These are phyloP conservation scores for Pythium apleroticum DNA, from an alignment of 352 stramenopile species.

Conservation along the genomic window DNA sequence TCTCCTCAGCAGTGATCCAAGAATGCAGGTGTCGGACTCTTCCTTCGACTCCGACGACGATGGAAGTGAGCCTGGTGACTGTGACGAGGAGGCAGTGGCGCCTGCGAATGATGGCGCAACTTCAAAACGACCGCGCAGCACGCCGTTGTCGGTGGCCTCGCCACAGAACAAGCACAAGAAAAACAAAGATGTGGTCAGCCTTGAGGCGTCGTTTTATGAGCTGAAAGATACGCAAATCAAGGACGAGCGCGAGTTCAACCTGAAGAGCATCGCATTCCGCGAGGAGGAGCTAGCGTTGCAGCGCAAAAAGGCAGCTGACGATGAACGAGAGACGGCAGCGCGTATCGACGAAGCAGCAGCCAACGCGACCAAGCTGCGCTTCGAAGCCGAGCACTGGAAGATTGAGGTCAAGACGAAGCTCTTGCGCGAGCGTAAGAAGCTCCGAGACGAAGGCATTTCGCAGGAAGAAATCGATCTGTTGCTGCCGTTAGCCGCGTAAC, in stretches of 20 bases:
- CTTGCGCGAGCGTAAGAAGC: slow-evolving; percentile 6
- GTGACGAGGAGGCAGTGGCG: neutral
- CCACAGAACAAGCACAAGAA: neutral
- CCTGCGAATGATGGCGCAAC: too few relatives aligned
- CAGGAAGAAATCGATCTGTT: slow-evolving; percentile 27
- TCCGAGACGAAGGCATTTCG: slow-evolving; percentile 22
- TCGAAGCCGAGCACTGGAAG: slow-evolving; percentile 4
- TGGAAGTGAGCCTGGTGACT: neutral
- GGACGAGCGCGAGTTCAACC: slow-evolving; percentile 2
- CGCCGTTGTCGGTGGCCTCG: neutral
- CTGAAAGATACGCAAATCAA: slow-evolving; percentile 9
- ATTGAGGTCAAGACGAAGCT: slow-evolving; percentile 18
- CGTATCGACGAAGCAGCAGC: slow-evolving; percentile 1
- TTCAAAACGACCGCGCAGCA: neutral
- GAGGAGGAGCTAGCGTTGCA: neutral
- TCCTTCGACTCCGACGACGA: neutral
- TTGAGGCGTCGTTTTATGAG: slow-evolving; percentile 9
- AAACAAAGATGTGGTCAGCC: neutral
- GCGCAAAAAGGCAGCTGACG: neutral
- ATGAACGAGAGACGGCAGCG: neutral
- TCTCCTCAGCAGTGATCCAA: neutral
- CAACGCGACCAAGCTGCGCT: slow-evolving; percentile 6
- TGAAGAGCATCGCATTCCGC: neutral
- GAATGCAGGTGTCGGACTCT: neutral
- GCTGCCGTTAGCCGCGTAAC: slow-evolving; percentile 16